Percentiles rank a stretch among this genome's conserved stretches.
phyloP scores from a whole-genome alignment of 345 rosid genomes.

The Jatropha curcas region DNA sequence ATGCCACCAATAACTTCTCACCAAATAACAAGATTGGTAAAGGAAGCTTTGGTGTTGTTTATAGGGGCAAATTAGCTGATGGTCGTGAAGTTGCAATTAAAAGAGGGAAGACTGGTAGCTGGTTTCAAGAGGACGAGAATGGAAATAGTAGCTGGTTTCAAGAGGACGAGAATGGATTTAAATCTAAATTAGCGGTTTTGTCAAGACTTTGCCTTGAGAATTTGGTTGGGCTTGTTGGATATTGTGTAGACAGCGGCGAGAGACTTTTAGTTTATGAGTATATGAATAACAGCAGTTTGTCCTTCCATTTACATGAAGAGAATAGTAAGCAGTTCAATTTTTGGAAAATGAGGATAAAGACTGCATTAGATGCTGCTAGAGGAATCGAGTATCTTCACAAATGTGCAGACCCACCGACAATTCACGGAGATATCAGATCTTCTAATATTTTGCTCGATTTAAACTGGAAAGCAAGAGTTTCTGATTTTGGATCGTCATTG shows the following conservation, averaged over 20 bases:
- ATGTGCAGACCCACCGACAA: conserved; percentile 74
- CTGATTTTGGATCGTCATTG: conserved; percentile 76
- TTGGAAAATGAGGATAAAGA: conserved; percentile 82
- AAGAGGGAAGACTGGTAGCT: conserved; percentile 74
- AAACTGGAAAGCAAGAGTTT: conserved; percentile 71
- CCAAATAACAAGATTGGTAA: conserved; percentile 75
- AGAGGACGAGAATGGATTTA: conserved; percentile 85
- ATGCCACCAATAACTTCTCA: conserved; percentile 71
- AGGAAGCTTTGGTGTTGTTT: conserved; percentile 84
- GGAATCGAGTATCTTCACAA: conserved; percentile 86
- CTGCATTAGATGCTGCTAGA: conserved; percentile 78
- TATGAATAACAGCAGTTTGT: conserved; percentile 80
- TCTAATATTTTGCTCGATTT: conserved; percentile 71
- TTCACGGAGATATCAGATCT: conserved; percentile 82
- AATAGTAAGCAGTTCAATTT: conserved; percentile 65
- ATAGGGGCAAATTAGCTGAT: conserved; percentile 61
- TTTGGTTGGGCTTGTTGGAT: conserved; percentile 79
- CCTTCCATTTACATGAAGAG: conserved; percentile 71
- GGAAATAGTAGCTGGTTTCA: too few species aligned
- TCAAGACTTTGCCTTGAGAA: conserved; percentile 86
- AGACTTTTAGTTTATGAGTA: conserved; percentile 70
- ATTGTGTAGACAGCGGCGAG: conserved; percentile 74
- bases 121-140: conserved; percentile 56
- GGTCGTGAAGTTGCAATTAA: conserved; percentile 87
- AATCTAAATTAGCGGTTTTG: conserved; percentile 71